Evolutionary conservation across 306 rosid species (phyloP), one percentile per base, ranked within the genome.

Genomic region (Vigna hirtella): DNA sequence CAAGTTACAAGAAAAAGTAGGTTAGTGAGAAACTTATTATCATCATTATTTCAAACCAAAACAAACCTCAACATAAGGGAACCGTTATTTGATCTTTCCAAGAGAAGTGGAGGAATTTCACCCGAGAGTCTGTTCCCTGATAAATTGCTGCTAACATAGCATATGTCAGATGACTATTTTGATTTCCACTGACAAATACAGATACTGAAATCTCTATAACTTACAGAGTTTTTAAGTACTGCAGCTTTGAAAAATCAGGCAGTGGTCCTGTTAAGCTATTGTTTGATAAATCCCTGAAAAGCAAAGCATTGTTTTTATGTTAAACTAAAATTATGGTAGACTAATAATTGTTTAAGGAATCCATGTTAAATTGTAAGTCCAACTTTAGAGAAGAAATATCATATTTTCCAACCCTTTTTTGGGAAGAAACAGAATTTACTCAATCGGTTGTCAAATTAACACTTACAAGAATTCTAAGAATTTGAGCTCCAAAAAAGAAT

Each of bases 271-370:
- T 72, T 16, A 89, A 82, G 65, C n/a, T 77, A 66, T 88, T 88
- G 81, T 84, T 57, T 66, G 90, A 88, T 77, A 86, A 72, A 79
- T 84, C 90, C 86, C 93, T 89, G 89, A 66, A 66, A 66, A 51
- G 18, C 13, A 42, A 28, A 15, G 38, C 28, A 13, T 17, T 16
- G 49, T 49, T 50, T 30, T 42, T 69, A 32, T 11, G 9, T 70
- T 9, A 73, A 64, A 26, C 52, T 66, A 66, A 66, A 50, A 51
- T 34, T 4, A 76, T 38, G 38, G 18, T 34, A 20, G 9, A 74
- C 2, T 7, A 51, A 4, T 45, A 50, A 14, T 14, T 56, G 7
- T 55, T 36, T 34, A 36, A 17, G 3, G 12, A 0, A 30, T 50
- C 47, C 40, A 16, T 65, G 24, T 36, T 16, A 63, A 32, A 63